These are phyloP conservation scores for Rubus idaeus DNA, from an alignment of 306 rosid genomes.

Conservation along the genomic window DNA sequence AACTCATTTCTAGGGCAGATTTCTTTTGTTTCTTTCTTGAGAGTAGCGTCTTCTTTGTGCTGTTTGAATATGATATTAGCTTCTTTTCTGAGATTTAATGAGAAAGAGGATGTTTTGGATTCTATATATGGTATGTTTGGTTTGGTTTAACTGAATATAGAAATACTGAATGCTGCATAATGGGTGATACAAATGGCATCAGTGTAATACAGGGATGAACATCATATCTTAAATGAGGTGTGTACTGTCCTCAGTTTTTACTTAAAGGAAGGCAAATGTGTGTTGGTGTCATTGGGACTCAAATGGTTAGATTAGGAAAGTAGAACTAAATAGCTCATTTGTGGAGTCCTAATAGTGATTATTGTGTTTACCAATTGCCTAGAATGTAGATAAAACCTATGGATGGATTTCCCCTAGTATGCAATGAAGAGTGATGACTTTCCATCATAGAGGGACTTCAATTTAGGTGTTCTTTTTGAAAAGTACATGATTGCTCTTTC, in stretches of 20 bases:
- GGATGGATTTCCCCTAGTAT: neutral
- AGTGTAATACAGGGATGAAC: neutral
- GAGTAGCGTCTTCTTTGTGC: too few species aligned
- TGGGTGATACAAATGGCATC: neutral
- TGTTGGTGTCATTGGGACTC: neutral
- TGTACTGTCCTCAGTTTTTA: conserved; percentile 3
- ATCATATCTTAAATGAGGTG: neutral
- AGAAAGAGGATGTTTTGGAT: conserved; percentile 3
- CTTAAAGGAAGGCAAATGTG: neutral
- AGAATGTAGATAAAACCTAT: neutral
- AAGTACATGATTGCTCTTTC: neutral
- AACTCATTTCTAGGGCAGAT: too few species aligned
- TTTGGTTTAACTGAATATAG: neutral
- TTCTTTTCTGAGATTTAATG: neutral
- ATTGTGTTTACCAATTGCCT: neutral
- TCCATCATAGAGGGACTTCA: neutral
- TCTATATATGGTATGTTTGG: neutral
- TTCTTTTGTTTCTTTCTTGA: too few species aligned
- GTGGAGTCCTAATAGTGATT: conserved; percentile 9
- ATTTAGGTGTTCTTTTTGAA: neutral
- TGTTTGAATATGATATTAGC: too few species aligned
- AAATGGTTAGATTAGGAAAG: conserved; percentile 1
- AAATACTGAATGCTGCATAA: neutral
- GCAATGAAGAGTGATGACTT: neutral
- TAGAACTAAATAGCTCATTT: neutral